Conservation (phyloP, 1,139 yeast species). For the Suhomyces guaymorum region DNA sequence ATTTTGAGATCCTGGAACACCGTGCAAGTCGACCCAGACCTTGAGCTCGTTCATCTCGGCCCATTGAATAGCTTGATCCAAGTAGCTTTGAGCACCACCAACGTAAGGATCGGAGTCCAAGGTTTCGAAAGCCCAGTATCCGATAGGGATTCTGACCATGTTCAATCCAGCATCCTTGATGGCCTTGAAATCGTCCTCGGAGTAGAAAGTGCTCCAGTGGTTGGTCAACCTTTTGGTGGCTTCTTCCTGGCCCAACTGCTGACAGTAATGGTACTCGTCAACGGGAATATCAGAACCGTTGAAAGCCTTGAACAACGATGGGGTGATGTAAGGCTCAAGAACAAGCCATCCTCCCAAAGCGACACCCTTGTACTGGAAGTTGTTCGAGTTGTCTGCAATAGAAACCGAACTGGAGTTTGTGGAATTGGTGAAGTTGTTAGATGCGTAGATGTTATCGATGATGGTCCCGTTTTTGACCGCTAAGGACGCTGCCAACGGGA, state of each 20-base stretch:
- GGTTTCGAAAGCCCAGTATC: conserved; percentile 64
- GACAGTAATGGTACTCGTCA: conserved; percentile 59
- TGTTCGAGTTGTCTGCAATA: conserved; percentile 16
- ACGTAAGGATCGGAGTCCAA: conserved; percentile 58
- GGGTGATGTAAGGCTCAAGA: conserved; percentile 65
- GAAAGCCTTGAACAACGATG: conserved; percentile 51
- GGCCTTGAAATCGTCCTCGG: conserved; percentile 52
- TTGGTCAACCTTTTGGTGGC: conserved; percentile 42
- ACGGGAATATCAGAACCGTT: conserved; percentile 29
- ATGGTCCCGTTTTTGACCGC: conserved; percentile 5
- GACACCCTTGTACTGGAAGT: conserved; percentile 47
- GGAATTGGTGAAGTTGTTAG: conserved; percentile 11
- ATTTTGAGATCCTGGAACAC: conserved; percentile 68
- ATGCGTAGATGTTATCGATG: conserved; percentile 7
- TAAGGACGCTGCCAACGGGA: conserved; percentile 1
- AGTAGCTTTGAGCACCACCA: conserved; percentile 52
- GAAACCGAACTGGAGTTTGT: conserved; percentile 6
- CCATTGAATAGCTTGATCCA: conserved; percentile 60
- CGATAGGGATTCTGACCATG: conserved; percentile 64
- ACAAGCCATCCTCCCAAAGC: conserved; percentile 69
- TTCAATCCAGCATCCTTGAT: conserved; percentile 55
- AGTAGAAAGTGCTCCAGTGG: conserved; percentile 59
- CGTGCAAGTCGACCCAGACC: conserved; percentile 66
- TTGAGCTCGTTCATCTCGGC: conserved; percentile 48
- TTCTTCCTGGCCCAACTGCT: conserved; percentile 46